phyloP scores from a whole-genome alignment of 495 filamentous ascomycete species.

The Recurvomyces mirabilis region DNA sequence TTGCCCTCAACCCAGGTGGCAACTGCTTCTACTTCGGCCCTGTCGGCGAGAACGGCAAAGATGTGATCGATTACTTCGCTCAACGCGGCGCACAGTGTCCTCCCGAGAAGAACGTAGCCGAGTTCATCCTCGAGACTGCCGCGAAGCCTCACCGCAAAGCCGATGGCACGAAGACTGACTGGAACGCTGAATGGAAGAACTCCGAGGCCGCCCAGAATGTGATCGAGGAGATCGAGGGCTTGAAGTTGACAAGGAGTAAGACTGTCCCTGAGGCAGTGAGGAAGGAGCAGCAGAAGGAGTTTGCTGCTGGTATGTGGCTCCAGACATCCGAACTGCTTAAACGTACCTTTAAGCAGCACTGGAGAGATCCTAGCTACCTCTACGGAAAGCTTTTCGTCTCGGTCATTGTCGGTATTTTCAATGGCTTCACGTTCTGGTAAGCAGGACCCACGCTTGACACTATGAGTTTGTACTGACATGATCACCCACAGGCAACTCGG shows the following conservation, averaged over 20 bases:
- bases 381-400: constrained; percentile 63
- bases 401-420: constrained; percentile 50
- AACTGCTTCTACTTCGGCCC: constrained; percentile 66
- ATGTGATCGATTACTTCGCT: constrained; percentile 57
- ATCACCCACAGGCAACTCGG: constrained; percentile 72
- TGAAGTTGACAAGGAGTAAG: constrained; percentile 45
- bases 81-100: constrained; percentile 49
- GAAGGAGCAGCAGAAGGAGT: constrained; percentile 41
- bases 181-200: constrained; percentile 61
- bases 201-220: constrained; percentile 44
- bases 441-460: not conserved
- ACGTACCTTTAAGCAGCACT: constrained; percentile 58
- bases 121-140: constrained; percentile 76
- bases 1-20: constrained; percentile 58
- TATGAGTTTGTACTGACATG: constrained; percentile 45
- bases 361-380: constrained; percentile 60
- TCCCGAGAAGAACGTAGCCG: constrained; percentile 63
- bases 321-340: constrained; percentile 53
- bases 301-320: constrained; percentile 48
- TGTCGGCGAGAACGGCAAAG: constrained; percentile 50
- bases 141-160: constrained; percentile 45
- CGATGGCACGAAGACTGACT: constrained; percentile 47
- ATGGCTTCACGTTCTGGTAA: constrained; percentile 19
- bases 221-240: constrained; percentile 48
- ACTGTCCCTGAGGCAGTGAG: constrained; percentile 30